Conservation (phyloP, 2,329 filamentous ascomycete species). For the Plectosphaerella cucumerina region DNA sequence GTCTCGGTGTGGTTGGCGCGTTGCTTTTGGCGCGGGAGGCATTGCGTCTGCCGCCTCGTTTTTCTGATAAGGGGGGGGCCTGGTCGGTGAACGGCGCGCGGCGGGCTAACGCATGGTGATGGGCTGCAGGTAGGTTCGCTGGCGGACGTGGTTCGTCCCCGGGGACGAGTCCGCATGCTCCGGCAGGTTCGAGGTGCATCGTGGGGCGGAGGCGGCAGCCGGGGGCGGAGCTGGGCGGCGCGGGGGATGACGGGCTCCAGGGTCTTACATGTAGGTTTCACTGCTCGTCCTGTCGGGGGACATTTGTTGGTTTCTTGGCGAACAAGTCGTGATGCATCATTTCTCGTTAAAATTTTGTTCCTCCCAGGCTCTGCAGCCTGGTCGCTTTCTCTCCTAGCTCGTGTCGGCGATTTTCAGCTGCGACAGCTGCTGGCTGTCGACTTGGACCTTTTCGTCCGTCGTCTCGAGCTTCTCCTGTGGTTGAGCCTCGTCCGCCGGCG, state of each 20-base stretch:
- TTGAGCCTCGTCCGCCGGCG: not conserved
- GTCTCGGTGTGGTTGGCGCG: not conserved
- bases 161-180: no score
- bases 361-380: constrained; percentile 14
- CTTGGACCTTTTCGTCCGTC: not conserved
- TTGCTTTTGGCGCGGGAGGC: not conserved
- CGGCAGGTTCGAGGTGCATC: no score
- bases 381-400: constrained; percentile 11
- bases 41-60: not conserved
- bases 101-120: not conserved
- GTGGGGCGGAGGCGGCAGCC: not conserved
- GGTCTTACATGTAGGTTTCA: no score
- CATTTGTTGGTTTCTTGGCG: constrained; percentile 10
- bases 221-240: not conserved
- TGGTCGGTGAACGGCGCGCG: not conserved
- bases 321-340: constrained; percentile 7
- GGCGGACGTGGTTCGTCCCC: no score
- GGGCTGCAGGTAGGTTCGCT: constrained; percentile 7
- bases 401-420: not conserved
- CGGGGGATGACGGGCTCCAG: no score
- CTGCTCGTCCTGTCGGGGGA: no score
- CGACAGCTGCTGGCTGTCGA: not conserved
- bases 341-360: constrained; percentile 10
- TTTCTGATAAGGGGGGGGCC: not conserved
- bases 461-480: not conserved